Base-by-base conservation (phyloP, 192 early-diverging fungal genomes). In the Coemansia sp. region DNA sequence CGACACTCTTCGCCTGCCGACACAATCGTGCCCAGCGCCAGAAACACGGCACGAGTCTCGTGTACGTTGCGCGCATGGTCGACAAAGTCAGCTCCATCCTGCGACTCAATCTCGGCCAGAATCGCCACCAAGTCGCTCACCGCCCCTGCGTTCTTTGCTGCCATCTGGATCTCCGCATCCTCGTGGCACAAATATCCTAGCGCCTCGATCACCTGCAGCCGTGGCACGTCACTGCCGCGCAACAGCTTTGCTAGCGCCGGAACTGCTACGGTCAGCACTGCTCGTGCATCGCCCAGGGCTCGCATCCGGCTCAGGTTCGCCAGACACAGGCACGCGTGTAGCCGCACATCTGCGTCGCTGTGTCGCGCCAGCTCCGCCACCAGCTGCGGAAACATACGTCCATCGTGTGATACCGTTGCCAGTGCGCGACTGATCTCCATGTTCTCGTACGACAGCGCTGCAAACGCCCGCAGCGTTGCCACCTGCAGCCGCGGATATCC, bases 181-280 rank as follows among this genome's bases (percentile, higher is more conserved):
- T 79, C 76, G 54, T 79, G 76, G 58, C 76, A 79, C 57, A 79
- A 38, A 61, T 79, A 79, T 5, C 67, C 76, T 12, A 79, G 67
- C 21, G 71, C 67, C 54, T 64, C 63, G 10, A 79, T 52, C 15
- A 63, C 72, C 11, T 58, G 61, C 36, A 74, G 57, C 7, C 37
- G 52, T 18, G 17, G 54, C 9, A 63, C 48, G 12, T 54, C 64
- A 8, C 20, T 47, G 14, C 21, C 24, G 31, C 54, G 50, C 44
- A 79, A 46, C 46, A 79, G 71, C 61, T 61, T 59, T 15, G 67
- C 71, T 12, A 79, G 56, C 11, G 71, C 76, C 9, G 76, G 70
- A 17, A 79, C 76, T 2, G 65, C 76, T 18, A 73, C 56, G 10
- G 55, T 46, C 57, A 70, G 71, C 4, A 70, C 61, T 18, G 64